These are phyloP conservation scores for Sambucus nigra DNA, from an alignment of 129 eudicot genomes.

Conservation along the genomic window DNA sequence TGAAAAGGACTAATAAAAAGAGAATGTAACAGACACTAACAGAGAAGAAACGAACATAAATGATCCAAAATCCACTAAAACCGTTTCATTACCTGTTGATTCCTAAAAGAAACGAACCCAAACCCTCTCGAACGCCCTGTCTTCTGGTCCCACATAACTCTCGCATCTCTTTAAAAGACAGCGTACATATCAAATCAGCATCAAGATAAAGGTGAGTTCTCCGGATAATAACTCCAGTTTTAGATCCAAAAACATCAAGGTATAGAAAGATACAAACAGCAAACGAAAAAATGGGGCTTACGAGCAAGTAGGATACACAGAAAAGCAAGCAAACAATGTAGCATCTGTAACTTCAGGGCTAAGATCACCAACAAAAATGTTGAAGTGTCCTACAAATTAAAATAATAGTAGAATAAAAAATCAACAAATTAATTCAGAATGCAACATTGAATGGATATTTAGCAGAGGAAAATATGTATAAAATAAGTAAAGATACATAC, in stretches of 20 bases:
- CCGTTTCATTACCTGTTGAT: conserved; percentile 58
- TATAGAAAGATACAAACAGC: neutral
- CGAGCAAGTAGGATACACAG: conserved; percentile 91
- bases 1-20: too few species aligned
- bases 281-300: conserved; percentile 31
- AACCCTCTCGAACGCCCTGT: conserved; percentile 98
- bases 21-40: neutral
- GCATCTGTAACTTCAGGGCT: conserved; percentile 99
- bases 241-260: neutral
- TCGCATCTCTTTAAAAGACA: conserved; percentile 62
- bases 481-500: neutral
- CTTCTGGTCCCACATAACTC: conserved; percentile 99
- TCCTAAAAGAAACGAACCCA: conserved; percentile 95
- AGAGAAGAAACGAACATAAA: too few species aligned
- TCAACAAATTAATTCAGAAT: neutral
- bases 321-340: conserved; percentile 79
- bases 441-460: neutral
- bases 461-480: neutral
- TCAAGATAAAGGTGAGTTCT: neutral
- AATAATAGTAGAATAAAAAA: neutral
- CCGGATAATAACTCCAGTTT: neutral
- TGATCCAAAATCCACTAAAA: neutral
- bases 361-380: conserved; percentile 95
- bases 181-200: neutral
- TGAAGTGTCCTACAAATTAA: conserved; percentile 58